phyloP scores from a whole-genome alignment of 2,329 filamentous ascomycete genomes.

The Diplodia mutila region DNA sequence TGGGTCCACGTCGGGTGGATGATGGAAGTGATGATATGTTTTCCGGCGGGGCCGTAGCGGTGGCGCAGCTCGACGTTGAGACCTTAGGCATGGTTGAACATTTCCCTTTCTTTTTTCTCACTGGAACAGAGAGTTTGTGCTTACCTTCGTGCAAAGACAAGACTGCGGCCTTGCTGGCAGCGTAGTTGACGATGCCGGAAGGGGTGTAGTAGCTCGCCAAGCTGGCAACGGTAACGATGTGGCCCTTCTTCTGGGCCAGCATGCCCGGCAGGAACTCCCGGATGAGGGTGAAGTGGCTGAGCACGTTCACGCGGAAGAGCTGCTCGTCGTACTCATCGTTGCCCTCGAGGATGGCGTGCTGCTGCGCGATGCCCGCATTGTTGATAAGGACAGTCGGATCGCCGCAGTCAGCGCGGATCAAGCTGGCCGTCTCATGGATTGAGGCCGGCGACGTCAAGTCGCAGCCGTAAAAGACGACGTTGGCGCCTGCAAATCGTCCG shows the following conservation, averaged over 20 bases:
- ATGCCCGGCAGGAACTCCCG: slow-evolving; percentile 39
- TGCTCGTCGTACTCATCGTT: slow-evolving; percentile 35
- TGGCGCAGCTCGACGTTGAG: slow-evolving; percentile 35
- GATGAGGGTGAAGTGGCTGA: slow-evolving; percentile 36
- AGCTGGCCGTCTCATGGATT: slow-evolving; percentile 31
- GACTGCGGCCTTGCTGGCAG: slow-evolving; percentile 35
- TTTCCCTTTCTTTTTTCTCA: not conserved
- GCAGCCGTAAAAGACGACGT: slow-evolving; percentile 36
- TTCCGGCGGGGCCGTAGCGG: slow-evolving; percentile 32
- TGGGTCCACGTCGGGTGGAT: slow-evolving; percentile 37
- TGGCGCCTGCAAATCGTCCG: slow-evolving; percentile 26
- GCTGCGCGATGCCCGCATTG: slow-evolving; percentile 36
- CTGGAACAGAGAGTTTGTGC: too few species aligned
- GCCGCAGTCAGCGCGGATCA: slow-evolving; percentile 33
- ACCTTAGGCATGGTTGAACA: slow-evolving; percentile 26
- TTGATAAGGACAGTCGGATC: slow-evolving; percentile 38
- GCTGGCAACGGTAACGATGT: slow-evolving; percentile 37
- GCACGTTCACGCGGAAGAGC: slow-evolving; percentile 38
- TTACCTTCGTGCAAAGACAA: slow-evolving; percentile 37
- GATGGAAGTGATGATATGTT: slow-evolving; percentile 36
- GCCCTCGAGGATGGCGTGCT: slow-evolving; percentile 28
- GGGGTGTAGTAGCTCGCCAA: slow-evolving; percentile 36
- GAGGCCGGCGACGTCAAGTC: slow-evolving; percentile 33
- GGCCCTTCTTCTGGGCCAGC: slow-evolving; percentile 36
- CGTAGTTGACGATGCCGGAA: slow-evolving; percentile 36